A percentile compares a stretch with the other conserved stretches of the same genome.
Evolutionary conservation across 305 asterid genomes (phyloP).

Genomic region (Andrographis paniculata): DNA sequence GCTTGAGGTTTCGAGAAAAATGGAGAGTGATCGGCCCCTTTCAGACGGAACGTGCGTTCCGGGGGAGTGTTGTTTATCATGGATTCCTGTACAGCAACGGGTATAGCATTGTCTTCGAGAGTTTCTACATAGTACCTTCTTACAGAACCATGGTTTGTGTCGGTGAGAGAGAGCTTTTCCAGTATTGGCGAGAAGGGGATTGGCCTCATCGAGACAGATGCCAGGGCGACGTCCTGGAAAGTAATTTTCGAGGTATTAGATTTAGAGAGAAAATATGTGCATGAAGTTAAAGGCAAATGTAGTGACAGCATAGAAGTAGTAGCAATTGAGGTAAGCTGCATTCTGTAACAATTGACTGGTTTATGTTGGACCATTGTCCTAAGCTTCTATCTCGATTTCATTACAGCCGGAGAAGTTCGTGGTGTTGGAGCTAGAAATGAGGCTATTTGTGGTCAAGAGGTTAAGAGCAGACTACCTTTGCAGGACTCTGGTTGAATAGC

Average conservation of each 20-base stretch:
- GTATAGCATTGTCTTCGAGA: constrained; percentile 82
- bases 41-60: constrained; percentile 59
- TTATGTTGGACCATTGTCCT: too few relatives aligned
- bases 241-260: constrained; percentile 13
- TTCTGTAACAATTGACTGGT: too few relatives aligned
- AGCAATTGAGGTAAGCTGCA: too few relatives aligned
- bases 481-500: constrained; percentile 84
- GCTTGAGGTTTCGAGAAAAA: constrained; percentile 98
- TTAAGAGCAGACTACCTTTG: constrained; percentile 49
- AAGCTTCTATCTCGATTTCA: too few relatives aligned
- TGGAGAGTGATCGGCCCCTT: constrained; percentile 94
- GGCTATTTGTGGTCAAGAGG: constrained; percentile 4
- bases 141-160: constrained; percentile 62
- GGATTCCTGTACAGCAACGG: constrained; percentile 56
- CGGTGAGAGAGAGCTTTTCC: constrained; percentile 82
- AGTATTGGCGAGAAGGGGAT: constrained; percentile 76
- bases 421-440: too few relatives aligned
- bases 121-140: constrained; percentile 77
- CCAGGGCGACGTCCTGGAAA: constrained; percentile 83
- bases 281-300: too few relatives aligned
- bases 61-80: constrained; percentile 66
- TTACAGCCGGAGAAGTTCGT: too few relatives aligned
- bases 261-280: background rate
- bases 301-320: too few relatives aligned
- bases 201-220: constrained; percentile 91